Percentiles rank a stretch among this genome's conserved stretches.
These are phyloP conservation scores for Aspergillus sp. DNA, from an alignment of 2,329 filamentous ascomycete species.

Conservation along the genomic window DNA sequence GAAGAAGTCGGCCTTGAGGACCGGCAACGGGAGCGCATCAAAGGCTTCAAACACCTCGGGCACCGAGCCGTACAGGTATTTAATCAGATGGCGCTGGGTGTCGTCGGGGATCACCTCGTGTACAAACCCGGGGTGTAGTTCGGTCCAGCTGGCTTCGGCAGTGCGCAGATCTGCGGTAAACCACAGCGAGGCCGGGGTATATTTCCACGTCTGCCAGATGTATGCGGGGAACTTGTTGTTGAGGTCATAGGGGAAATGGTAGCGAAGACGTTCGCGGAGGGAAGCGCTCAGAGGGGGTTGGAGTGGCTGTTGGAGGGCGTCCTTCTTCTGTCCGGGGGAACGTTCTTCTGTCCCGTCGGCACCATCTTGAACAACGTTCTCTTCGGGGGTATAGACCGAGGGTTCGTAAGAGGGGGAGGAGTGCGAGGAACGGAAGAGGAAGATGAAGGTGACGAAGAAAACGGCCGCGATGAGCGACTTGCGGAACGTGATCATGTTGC, in stretches of 20 bases:
- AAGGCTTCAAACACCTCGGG: slow-evolving; percentile 79
- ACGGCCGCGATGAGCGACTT: slow-evolving; percentile 71
- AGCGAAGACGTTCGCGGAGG: slow-evolving; percentile 76
- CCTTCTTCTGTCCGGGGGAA: slow-evolving; percentile 10
- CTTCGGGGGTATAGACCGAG: slow-evolving; percentile 24
- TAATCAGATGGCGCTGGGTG: slow-evolving; percentile 75
- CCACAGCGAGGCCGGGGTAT: slow-evolving; percentile 69
- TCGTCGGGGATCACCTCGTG: slow-evolving; percentile 97
- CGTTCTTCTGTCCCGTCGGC: slow-evolving; percentile 15
- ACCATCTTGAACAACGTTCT: slow-evolving; percentile 19
- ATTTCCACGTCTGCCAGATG: slow-evolving; percentile 99
- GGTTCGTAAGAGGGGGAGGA: slow-evolving; percentile 46
- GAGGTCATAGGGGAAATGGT: slow-evolving; percentile 91
- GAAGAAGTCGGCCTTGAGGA: slow-evolving; percentile 78
- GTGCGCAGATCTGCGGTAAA: slow-evolving; percentile 75
- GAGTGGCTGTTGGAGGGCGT: slow-evolving; percentile 43
- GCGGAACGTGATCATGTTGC: slow-evolving; percentile 71
- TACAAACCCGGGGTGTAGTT: slow-evolving; percentile 83
- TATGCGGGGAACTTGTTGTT: slow-evolving; percentile 89
- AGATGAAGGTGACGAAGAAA: slow-evolving; percentile 66
- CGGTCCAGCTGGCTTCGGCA: slow-evolving; percentile 85
- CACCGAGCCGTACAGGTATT: slow-evolving; percentile 79
- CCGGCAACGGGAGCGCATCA: slow-evolving; percentile 66
- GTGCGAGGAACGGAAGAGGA: slow-evolving; percentile 65
- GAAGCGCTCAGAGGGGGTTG: slow-evolving; percentile 70